These are phyloP conservation scores for Paracamarosporium sp. DNA, from an alignment of 2,329 filamentous ascomycete species.

Conservation along the genomic window DNA sequence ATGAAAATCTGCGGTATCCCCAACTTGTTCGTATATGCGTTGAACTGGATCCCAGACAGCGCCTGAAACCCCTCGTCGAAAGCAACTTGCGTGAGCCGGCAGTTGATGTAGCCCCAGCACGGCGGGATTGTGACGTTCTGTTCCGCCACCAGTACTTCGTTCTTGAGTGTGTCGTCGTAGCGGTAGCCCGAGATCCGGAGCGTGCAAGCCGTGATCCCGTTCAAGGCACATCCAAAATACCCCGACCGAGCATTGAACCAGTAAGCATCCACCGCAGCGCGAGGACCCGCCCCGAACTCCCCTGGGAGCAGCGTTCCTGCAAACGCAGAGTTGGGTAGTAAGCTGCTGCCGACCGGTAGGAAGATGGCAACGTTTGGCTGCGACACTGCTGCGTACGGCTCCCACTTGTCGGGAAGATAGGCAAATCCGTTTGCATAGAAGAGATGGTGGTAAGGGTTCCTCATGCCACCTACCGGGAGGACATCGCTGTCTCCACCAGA, in stretches of 20 bases:
- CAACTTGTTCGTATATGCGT: slow-evolving; percentile 51
- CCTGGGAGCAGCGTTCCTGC: slow-evolving; percentile 49
- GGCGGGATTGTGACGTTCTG: slow-evolving; percentile 51
- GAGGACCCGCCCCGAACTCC: slow-evolving; percentile 56
- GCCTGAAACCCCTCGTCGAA: slow-evolving; percentile 49
- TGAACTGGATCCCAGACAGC: slow-evolving; percentile 57
- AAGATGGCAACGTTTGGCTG: slow-evolving; percentile 57
- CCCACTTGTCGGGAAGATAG: slow-evolving; percentile 53
- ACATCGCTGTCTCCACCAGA: slow-evolving; percentile 38
- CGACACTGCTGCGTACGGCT: slow-evolving; percentile 54
- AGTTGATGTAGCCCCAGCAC: slow-evolving; percentile 50
- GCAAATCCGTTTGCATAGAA: slow-evolving; percentile 59
- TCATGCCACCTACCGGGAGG: slow-evolving; percentile 48
- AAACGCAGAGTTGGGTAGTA: slow-evolving; percentile 34
- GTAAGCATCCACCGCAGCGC: slow-evolving; percentile 51
- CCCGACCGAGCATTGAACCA: slow-evolving; percentile 59
- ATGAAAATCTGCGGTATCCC: slow-evolving; percentile 51
- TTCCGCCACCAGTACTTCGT: slow-evolving; percentile 44
- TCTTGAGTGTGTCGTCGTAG: slow-evolving; percentile 43
- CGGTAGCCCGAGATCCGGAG: slow-evolving; percentile 56
- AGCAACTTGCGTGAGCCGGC: slow-evolving; percentile 50
- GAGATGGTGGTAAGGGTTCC: slow-evolving; percentile 59
- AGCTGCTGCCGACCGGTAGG: slow-evolving; percentile 43
- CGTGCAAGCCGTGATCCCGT: slow-evolving; percentile 45
- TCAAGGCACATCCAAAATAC: slow-evolving; percentile 57